Evolutionary conservation across 1,139 yeast genomes (phyloP).

Genomic region (Pichia sp.): DNA sequence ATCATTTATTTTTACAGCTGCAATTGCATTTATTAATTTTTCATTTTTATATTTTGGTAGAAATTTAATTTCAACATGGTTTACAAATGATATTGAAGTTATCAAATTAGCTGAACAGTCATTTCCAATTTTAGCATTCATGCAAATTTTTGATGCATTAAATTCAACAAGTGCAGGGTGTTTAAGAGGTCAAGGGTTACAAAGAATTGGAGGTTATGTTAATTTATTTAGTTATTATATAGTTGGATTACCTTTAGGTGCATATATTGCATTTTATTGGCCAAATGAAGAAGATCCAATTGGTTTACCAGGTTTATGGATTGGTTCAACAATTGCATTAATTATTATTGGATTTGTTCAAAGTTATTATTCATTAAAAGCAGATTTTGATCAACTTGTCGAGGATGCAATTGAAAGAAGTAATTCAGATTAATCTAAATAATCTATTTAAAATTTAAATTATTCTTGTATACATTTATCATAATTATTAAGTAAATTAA

Average conservation of each 20-base stretch:
- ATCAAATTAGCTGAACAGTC: slow-evolving; percentile 37
- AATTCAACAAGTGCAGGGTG: slow-evolving; percentile 59
- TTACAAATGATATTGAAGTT: slow-evolving; percentile 34
- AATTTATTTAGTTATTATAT: slow-evolving; percentile 48
- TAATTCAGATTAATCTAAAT: slow-evolving; percentile 21
- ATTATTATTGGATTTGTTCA: slow-evolving; percentile 49
- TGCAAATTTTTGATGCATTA: slow-evolving; percentile 53
- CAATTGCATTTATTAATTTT: slow-evolving; percentile 39
- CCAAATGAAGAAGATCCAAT: slow-evolving; percentile 23
- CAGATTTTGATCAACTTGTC: slow-evolving; percentile 51
- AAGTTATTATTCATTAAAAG: slow-evolving; percentile 42
- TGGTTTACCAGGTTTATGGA: slow-evolving; percentile 48
- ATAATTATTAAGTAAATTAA: slow-evolving; percentile 3
- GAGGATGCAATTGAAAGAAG: slow-evolving; percentile 41
- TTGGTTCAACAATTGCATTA: slow-evolving; percentile 47
- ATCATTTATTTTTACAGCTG: slow-evolving; percentile 40
- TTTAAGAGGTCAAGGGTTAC: slow-evolving; percentile 54
- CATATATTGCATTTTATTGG: slow-evolving; percentile 44
- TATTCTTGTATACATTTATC: no score
- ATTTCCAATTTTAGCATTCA: slow-evolving; percentile 49
- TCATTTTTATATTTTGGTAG: slow-evolving; percentile 37
- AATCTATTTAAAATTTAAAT: no score
- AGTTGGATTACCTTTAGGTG: slow-evolving; percentile 47
- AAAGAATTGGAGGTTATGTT: slow-evolving; percentile 53
- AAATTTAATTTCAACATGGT: slow-evolving; percentile 26